A percentile compares a stretch with the other conserved stretches of the same genome.
Evolutionary conservation across 1,284 basidiomycete genomes (phyloP).

Genomic region (Leccinum griseonigrum): DNA sequence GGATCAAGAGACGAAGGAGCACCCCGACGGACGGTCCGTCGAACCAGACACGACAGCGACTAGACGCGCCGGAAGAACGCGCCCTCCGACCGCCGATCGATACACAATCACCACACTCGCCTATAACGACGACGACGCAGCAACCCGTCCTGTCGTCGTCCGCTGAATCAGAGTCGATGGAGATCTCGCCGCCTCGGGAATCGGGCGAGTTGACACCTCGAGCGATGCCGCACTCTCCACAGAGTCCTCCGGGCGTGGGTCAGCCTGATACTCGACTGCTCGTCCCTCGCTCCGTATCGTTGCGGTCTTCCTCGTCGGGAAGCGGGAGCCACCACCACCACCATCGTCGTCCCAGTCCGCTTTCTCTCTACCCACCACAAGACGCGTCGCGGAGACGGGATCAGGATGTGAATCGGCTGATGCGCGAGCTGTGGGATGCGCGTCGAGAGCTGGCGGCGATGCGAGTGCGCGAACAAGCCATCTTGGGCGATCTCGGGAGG

Average conservation of each 20-base stretch:
- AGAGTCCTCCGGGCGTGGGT: neutral
- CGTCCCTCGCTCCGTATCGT: neutral
- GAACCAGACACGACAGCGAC: constrained; percentile 13
- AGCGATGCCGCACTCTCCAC: neutral
- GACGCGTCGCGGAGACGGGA: neutral
- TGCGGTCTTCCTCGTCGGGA: neutral
- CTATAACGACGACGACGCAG: neutral
- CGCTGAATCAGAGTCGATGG: neutral
- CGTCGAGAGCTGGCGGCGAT: constrained; percentile 24
- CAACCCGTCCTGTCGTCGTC: neutral
- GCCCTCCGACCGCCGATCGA: neutral
- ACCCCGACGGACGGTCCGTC: neutral
- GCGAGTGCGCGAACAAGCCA: constrained; percentile 17
- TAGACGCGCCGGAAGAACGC: constrained; percentile 6
- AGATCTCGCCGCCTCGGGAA: constrained; percentile 5
- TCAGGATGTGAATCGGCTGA: constrained; percentile 8
- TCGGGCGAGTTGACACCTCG: constrained; percentile 9
- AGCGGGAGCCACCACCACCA: neutral
- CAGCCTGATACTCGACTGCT: neutral
- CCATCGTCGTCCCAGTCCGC: neutral
- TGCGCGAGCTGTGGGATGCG: constrained; percentile 25
- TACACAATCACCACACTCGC: neutral
- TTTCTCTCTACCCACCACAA: neutral
- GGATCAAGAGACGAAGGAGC: constrained; percentile 18
- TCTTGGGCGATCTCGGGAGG: constrained; percentile 22